phyloP scores from a whole-genome alignment of 805 yeast species.

The Kodamaea neixiangensis region DNA sequence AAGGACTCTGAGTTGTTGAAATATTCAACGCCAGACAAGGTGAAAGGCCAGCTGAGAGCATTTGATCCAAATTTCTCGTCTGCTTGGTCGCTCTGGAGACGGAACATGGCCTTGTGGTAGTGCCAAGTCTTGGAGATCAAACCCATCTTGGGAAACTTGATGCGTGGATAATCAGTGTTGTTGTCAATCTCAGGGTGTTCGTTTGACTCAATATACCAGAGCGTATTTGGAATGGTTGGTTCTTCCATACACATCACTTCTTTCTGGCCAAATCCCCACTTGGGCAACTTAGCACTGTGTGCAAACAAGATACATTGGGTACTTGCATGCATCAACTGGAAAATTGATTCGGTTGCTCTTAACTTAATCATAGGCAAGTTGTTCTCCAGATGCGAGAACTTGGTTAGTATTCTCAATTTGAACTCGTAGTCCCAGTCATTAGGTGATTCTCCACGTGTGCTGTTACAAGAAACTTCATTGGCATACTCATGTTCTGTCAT shows the following conservation, averaged over 20 bases:
- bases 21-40: conserved; percentile 59
- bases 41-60: conserved; percentile 57
- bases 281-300: conserved; percentile 75
- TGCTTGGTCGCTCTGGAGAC: conserved; percentile 10
- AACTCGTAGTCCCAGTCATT: conserved; percentile 75
- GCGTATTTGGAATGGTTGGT: conserved; percentile 65
- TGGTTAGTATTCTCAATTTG: conserved; percentile 51
- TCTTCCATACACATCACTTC: conserved; percentile 85
- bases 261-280: conserved; percentile 81
- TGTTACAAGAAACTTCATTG: conserved; percentile 75
- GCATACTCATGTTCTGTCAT: conserved; percentile 89
- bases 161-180: conserved; percentile 20
- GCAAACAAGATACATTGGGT: conserved; percentile 71
- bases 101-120: conserved; percentile 58
- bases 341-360: conserved; percentile 64
- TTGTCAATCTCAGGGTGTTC: conserved; percentile 49
- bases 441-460: conserved; percentile 52
- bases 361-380: conserved; percentile 37
- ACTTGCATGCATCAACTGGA: conserved; percentile 67
- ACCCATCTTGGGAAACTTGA: conserved; percentile 31
- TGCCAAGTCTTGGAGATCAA: conserved; percentile 56
- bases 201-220: conserved; percentile 75
- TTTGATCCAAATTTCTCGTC: not conserved
- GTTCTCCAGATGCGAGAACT: conserved; percentile 33
- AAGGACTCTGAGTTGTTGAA: conserved; percentile 43